Base-by-base conservation (phyloP, 371 early-diverging fungal genomes). In the Rhizopus arrhizus region DNA sequence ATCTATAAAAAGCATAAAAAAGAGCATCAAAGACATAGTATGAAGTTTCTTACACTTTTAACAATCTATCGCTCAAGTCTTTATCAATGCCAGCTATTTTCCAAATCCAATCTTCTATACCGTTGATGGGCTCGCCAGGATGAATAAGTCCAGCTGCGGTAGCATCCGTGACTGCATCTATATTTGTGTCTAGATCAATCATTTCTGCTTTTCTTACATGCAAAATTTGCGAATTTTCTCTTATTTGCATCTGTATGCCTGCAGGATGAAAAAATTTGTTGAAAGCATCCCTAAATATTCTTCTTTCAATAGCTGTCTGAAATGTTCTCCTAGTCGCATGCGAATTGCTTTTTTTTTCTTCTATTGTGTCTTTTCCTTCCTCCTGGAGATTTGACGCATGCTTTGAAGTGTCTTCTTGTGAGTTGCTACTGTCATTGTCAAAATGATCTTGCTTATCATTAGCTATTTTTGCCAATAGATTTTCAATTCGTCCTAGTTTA, bases 31-130 rank as follows among this genome's bases (percentile, higher is more conserved):
- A 3, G 38, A 5, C 11, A 4, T 43, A 31, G n/a, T 42, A 15
- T 49, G 43, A 28, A 10, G 5, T 13, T 46, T 45, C 56, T 47
- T 62, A 72, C 72, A 72, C 56, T 59, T 61, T 43, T 12, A 72
- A 49, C 10, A 72, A 29, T n/a, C 54, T 32, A 61, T 72, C 69
- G 33, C 73, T 69, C 9, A 59, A 42, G n/a, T 33, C 15, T 55
- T 59, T 69, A 28, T 62, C 59, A 5, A 72, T 54, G 7, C 64
- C 66, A 12, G 66, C 52, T 1, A 63, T 61, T 4, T 40, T 61
- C n/a, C 41, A 51, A 29, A 69, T 66, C 69, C 66, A 65, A n/a
- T 71, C 64, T 6, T 58, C 48, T 9, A 69, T 61, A 42, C 29
- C 28, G 13, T 33, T 32, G 13, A 56, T 15, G 32, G 48, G 46